These are phyloP conservation scores for Wickerhamiella shivajii DNA, from an alignment of 805 yeast species.

Conservation along the genomic window DNA sequence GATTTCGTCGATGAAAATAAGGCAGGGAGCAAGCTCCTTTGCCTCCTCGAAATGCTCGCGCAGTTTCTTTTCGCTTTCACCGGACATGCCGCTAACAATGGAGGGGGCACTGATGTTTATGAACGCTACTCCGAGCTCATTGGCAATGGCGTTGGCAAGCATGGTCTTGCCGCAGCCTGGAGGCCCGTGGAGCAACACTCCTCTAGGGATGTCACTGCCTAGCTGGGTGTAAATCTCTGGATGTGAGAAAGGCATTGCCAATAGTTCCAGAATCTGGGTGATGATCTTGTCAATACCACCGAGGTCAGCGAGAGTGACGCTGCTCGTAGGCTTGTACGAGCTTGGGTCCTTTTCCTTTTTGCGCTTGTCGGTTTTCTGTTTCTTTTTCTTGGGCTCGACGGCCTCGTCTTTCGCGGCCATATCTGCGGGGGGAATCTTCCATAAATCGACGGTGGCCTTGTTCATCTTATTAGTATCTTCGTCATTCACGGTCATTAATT, in stretches of 20 bases:
- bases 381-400: slow-evolving; percentile 10
- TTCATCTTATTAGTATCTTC: slow-evolving; percentile 56
- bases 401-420: slow-evolving; percentile 8
- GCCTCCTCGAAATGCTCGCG: slow-evolving; percentile 93
- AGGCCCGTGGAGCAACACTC: slow-evolving; percentile 89
- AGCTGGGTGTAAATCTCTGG: slow-evolving; percentile 81
- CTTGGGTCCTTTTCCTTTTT: slow-evolving; percentile 40
- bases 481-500: slow-evolving; percentile 42
- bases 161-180: slow-evolving; percentile 99
- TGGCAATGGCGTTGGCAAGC: slow-evolving; percentile 90
- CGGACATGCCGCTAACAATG: slow-evolving; percentile 98
- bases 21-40: slow-evolving; percentile 73
- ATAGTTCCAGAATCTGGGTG: slow-evolving; percentile 72
- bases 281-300: slow-evolving; percentile 88
- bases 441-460: slow-evolving; percentile 55
- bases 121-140: slow-evolving; percentile 86
- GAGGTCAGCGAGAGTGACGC: slow-evolving; percentile 48
- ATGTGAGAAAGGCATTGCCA: slow-evolving; percentile 83
- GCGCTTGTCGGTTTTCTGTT: slow-evolving; percentile 24
- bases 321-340: slow-evolving; percentile 31
- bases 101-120: slow-evolving; percentile 87
- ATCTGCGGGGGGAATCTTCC: slow-evolving; percentile 31
- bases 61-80: slow-evolving; percentile 88
- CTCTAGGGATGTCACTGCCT: slow-evolving; percentile 92
- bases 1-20: slow-evolving; percentile 88